Percentiles rank a stretch among this genome's conserved stretches.
Evolutionary conservation across 2,329 filamentous ascomycete species (phyloP).

Genomic region (Alternaria sp.): DNA sequence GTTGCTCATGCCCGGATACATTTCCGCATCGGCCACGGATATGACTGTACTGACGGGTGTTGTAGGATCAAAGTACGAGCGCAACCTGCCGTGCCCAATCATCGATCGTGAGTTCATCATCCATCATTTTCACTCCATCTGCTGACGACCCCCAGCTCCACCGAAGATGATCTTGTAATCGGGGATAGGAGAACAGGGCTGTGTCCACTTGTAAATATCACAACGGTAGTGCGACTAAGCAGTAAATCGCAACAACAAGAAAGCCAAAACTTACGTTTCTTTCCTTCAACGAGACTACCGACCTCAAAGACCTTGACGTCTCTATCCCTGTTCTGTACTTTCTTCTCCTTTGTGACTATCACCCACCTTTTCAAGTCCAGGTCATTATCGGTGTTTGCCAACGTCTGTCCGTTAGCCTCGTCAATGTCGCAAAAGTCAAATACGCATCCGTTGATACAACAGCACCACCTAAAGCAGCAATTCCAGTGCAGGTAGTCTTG

Average conservation of each 20-base stretch:
- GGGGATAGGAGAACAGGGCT: slow-evolving; percentile 9
- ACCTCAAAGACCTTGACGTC: neutral
- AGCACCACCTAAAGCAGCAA: neutral
- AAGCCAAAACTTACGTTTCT: slow-evolving; percentile 1
- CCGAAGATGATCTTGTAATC: slow-evolving; percentile 49
- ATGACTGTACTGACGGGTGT: slow-evolving; percentile 28
- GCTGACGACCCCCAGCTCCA: slow-evolving; percentile 40
- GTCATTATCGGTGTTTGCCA: too few relatives aligned
- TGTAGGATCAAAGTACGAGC: slow-evolving; percentile 91
- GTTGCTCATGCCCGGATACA: slow-evolving; percentile 28
- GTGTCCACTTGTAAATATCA: slow-evolving; percentile 25
- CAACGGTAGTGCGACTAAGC: slow-evolving; percentile 9
- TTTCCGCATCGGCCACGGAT: slow-evolving; percentile 33
- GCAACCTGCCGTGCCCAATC: slow-evolving; percentile 84
- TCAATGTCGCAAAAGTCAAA: too few relatives aligned
- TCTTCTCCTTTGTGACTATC: neutral
- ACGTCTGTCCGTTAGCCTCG: too few relatives aligned
- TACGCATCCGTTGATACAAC: neutral
- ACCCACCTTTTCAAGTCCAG: neutral
- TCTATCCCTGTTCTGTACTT: neutral
- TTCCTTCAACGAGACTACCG: neutral
- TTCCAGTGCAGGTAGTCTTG: neutral
- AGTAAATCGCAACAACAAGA: slow-evolving; percentile 13
- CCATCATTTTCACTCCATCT: slow-evolving; percentile 2
- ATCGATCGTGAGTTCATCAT: slow-evolving; percentile 74